These are phyloP conservation scores for Tulasnella sp. DNA, from an alignment of 768 basidiomycete species.

Conservation along the genomic window DNA sequence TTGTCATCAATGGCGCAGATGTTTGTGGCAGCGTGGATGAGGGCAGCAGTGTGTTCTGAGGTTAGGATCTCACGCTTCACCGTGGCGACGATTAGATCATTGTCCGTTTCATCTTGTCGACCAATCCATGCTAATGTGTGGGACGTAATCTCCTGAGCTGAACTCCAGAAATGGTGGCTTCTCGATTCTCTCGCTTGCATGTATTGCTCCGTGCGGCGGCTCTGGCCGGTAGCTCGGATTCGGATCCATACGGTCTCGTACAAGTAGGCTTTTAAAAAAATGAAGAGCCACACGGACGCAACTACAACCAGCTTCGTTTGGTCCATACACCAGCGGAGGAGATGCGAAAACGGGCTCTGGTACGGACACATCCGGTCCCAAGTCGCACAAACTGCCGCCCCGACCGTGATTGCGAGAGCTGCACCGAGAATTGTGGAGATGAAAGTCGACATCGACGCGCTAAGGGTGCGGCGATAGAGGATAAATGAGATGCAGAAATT, in stretches of 20 bases:
- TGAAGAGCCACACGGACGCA: neutral
- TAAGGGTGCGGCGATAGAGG: neutral
- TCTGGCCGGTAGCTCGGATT: too few relatives aligned
- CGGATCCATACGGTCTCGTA: neutral
- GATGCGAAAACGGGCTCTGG: neutral
- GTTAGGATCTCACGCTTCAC: neutral
- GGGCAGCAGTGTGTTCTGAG: neutral
- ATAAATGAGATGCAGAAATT: neutral
- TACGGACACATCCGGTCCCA: constrained; percentile 9
- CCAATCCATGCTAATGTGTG: neutral
- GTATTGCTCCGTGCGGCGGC: too few relatives aligned
- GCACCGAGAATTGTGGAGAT: neutral
- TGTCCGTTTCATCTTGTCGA: neutral
- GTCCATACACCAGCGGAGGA: neutral
- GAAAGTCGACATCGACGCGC: neutral
- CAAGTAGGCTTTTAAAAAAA: neutral
- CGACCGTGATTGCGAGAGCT: neutral
- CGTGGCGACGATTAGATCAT: neutral
- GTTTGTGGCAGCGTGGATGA: neutral
- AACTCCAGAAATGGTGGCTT: neutral
- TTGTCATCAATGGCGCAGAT: neutral
- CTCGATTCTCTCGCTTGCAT: too few relatives aligned
- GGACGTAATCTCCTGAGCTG: neutral
- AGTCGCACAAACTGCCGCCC: neutral
- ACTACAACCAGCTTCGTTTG: neutral